Evolutionary conservation across 2,329 filamentous ascomycete species (phyloP).

Genomic region (Xylogone sp.): DNA sequence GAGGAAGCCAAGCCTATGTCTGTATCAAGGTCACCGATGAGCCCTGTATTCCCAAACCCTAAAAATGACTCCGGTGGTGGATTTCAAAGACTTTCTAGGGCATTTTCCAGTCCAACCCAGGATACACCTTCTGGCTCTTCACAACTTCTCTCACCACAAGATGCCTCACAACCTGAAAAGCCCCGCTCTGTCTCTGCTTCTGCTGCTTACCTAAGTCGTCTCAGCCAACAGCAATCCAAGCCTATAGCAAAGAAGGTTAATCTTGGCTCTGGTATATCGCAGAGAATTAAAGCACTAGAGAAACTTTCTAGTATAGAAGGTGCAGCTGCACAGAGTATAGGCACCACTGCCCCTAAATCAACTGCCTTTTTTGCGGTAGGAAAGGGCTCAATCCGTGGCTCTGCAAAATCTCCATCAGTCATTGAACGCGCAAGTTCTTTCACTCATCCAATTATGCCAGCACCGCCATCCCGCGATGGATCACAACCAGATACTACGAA

Average conservation of each 20-base stretch:
- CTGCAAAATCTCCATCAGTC: slow-evolving; percentile 32
- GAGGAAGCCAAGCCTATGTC: slow-evolving; percentile 79
- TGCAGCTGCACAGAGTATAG: slow-evolving; percentile 23
- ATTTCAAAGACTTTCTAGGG: slow-evolving; percentile 22
- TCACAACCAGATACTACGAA: slow-evolving; percentile 40
- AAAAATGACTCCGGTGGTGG: slow-evolving; percentile 17
- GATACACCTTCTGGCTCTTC: slow-evolving; percentile 18
- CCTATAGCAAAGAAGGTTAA: slow-evolving; percentile 70
- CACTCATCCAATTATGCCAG: slow-evolving; percentile 28
- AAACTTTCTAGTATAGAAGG: slow-evolving; percentile 57
- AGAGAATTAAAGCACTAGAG: slow-evolving; percentile 89
- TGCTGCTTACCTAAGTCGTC: slow-evolving; percentile 50
- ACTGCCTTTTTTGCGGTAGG: slow-evolving; percentile 58
- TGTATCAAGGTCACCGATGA: slow-evolving; percentile 80
- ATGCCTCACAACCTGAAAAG: slow-evolving; percentile 19
- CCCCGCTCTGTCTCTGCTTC: slow-evolving; percentile 41
- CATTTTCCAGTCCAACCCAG: slow-evolving; percentile 32
- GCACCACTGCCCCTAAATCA: slow-evolving; percentile 14
- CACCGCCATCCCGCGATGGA: slow-evolving; percentile 39
- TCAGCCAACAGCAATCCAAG: slow-evolving; percentile 46
- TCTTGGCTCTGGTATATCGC: slow-evolving; percentile 86
- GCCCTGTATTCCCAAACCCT: slow-evolving; percentile 50
- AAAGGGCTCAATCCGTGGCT: slow-evolving; percentile 32
- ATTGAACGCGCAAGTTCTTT: slow-evolving; percentile 32
- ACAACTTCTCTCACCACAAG: slow-evolving; percentile 36